phyloP scores from a whole-genome alignment of 495 filamentous ascomycete species.

The Aspergillus taichungensis region DNA sequence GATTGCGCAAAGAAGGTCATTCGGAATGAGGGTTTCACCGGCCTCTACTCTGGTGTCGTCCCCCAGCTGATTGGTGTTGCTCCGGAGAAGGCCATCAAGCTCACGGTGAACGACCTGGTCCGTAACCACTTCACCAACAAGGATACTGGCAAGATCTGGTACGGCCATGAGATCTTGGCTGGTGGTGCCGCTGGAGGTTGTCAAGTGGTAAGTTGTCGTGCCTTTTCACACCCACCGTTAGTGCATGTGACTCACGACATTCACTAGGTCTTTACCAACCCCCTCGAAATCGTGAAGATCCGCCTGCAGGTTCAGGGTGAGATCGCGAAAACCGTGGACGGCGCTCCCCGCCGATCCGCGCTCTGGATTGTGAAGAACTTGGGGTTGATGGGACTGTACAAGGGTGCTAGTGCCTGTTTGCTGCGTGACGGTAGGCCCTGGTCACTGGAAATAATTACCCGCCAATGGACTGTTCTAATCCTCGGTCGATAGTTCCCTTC shows the following conservation, averaged over 20 bases:
- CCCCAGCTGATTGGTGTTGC: constrained; percentile 95
- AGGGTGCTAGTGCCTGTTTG: constrained; percentile 92
- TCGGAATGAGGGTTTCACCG: constrained; percentile 78
- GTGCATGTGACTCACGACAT: neutral
- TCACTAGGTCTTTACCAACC: constrained; percentile 83
- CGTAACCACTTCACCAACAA: constrained; percentile 68
- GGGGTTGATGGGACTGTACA: constrained; percentile 92
- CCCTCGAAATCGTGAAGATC: constrained; percentile 98
- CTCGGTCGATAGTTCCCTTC: constrained; percentile 59
- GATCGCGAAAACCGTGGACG: constrained; percentile 80
- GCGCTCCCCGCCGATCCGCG: constrained; percentile 75
- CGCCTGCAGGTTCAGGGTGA: constrained; percentile 96
- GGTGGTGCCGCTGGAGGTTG: constrained; percentile 88
- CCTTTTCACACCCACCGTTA: neutral
- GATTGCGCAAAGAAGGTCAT: constrained; percentile 92
- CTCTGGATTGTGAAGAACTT: constrained; percentile 97
- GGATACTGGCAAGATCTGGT: constrained; percentile 64
- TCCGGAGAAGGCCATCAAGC: constrained; percentile 97
- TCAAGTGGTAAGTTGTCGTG: constrained; percentile 71
- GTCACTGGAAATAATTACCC: neutral
- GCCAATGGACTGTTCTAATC: constrained; percentile 9
- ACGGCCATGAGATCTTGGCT: constrained; percentile 66
- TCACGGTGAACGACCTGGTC: constrained; percentile 93
- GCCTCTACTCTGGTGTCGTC: constrained; percentile 87
- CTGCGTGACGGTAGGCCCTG: constrained; percentile 59